Evolutionary conservation across 2,329 filamentous ascomycete species (phyloP).

Genomic region (Fusarium duplospermum): DNA sequence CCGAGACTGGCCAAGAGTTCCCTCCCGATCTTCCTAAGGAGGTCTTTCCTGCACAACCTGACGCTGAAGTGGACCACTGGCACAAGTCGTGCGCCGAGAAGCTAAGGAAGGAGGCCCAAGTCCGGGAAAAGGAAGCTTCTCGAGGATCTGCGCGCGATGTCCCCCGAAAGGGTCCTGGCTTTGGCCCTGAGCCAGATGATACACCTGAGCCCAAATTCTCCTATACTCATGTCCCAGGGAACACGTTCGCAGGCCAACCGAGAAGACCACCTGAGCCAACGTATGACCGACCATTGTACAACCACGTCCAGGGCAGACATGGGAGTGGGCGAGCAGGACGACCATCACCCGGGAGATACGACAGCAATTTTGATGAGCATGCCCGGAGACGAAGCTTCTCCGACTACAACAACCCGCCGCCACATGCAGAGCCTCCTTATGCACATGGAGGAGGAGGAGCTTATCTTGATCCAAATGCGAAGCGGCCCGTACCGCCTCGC

Average conservation of each 20-base stretch:
- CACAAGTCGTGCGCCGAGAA: slow-evolving; percentile 81
- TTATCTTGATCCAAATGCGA: slow-evolving; percentile 51
- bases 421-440: slow-evolving; percentile 46
- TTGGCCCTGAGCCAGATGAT: slow-evolving; percentile 45
- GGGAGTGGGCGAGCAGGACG: slow-evolving; percentile 47
- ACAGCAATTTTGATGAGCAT: slow-evolving; percentile 55
- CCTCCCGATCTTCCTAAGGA: slow-evolving; percentile 66
- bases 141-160: slow-evolving; percentile 10
- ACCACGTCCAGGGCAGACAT: slow-evolving; percentile 55
- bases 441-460: slow-evolving; percentile 38
- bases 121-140: slow-evolving; percentile 50
- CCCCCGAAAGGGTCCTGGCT: slow-evolving; percentile 38
- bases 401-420: slow-evolving; percentile 58
- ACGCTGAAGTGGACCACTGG: slow-evolving; percentile 87
- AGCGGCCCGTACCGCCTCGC: slow-evolving; percentile 49
- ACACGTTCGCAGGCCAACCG: slow-evolving; percentile 46
- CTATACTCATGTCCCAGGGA: slow-evolving; percentile 50
- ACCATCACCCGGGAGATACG: slow-evolving; percentile 50
- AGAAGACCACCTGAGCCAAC: slow-evolving; percentile 47
- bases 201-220: slow-evolving; percentile 50
- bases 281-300: slow-evolving; percentile 53
- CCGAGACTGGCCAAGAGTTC: slow-evolving; percentile 77
- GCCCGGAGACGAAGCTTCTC: slow-evolving; percentile 63
- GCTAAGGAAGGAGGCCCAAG: slow-evolving; percentile 70
- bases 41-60: slow-evolving; percentile 78